Evolutionary conservation across 768 basidiomycete genomes (phyloP), one percentile per base, ranked within the genome.

Genomic region (Gyrodon lividus): DNA sequence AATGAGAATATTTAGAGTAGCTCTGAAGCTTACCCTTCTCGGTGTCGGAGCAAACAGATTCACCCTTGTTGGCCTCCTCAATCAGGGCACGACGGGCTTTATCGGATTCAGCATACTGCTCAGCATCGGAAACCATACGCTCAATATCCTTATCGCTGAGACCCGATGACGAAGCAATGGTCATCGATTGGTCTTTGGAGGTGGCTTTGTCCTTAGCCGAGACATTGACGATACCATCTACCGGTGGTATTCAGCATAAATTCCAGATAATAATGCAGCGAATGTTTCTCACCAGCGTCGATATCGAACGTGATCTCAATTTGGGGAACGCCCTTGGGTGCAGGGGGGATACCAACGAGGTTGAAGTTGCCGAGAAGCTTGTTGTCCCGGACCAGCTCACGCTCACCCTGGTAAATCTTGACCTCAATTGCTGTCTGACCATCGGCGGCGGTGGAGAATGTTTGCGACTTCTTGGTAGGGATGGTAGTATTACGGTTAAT

Each of bases 391-490:
- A 98, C 95, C 60, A 98, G 84, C 69, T 98, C 97, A 77, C 97
- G 95, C 78, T 99, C 97, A 65, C 97, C 97, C 75, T 99, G 97
- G 81, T 84, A 99, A 61, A 99, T 94, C 84, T 98, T 98, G 72
- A 99, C 96, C 71, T 98, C 95, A 59, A 99, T 98, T 33, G 96
- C 95, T n/a, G 90, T 96, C 74, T 99, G 97, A 46, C 97, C 96
- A 56, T 99, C 97, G 34, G 96, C 96, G 35, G 97, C 96, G 14
- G 97, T 99, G 4, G 96, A 98, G 82, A 99, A 98, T 39, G 88
- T 89, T 71, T 98, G 96, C 0, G 92, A 94, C 82, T 99, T 99
- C 82, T 99, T 99, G 60, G 96, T 98, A 5, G 97, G 97, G 73
- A 98, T 98, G 51, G 97, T 98, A 10, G 97, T 99, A 78, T 99